Evolutionary conservation across 169 alveolate genomes (phyloP).

Genomic region (Haemoproteus tartakovskyi): DNA sequence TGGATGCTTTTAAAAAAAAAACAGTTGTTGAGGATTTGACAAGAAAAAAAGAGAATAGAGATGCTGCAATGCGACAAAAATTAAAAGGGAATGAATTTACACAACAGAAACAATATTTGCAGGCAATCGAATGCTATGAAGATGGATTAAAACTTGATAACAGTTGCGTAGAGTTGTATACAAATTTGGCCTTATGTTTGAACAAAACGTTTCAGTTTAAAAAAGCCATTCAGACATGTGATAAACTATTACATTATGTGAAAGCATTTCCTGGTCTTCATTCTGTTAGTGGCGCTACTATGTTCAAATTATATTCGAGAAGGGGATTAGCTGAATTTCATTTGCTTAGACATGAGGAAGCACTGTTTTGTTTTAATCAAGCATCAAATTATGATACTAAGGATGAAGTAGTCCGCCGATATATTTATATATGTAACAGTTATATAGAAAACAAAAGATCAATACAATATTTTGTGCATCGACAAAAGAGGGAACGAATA

Average conservation of each 20-base stretch:
- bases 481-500: too few species aligned
- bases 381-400: too few species aligned
- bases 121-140: slow-evolving; percentile 38
- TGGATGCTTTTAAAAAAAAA: slow-evolving; percentile 1
- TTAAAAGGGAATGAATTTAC: slow-evolving; percentile 19
- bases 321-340: too few species aligned
- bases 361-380: too few species aligned
- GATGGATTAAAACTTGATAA: slow-evolving; percentile 14
- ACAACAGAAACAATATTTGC: slow-evolving; percentile 6
- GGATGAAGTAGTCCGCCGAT: too few species aligned
- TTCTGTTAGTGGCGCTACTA: too few species aligned
- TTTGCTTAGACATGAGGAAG: too few species aligned
- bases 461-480: too few species aligned
- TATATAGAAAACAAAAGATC: too few species aligned
- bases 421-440: too few species aligned
- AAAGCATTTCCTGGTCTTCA: too few species aligned
- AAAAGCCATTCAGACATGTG: slow-evolving; percentile 9
- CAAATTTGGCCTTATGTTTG: slow-evolving; percentile 26
- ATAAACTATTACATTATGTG: slow-evolving; percentile 10
- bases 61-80: slow-evolving; percentile 10
- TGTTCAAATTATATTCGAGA: too few species aligned
- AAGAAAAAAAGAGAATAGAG: slow-evolving; percentile 11
- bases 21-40: slow-evolving; percentile 12
- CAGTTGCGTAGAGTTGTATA: slow-evolving; percentile 12
- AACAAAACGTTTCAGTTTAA: slow-evolving; percentile 26